Percentiles rank a stretch among this genome's conserved stretches.
Conservation (phyloP, 371 early-diverging fungal genomes). For the Apophysomyces ossiformis region DNA sequence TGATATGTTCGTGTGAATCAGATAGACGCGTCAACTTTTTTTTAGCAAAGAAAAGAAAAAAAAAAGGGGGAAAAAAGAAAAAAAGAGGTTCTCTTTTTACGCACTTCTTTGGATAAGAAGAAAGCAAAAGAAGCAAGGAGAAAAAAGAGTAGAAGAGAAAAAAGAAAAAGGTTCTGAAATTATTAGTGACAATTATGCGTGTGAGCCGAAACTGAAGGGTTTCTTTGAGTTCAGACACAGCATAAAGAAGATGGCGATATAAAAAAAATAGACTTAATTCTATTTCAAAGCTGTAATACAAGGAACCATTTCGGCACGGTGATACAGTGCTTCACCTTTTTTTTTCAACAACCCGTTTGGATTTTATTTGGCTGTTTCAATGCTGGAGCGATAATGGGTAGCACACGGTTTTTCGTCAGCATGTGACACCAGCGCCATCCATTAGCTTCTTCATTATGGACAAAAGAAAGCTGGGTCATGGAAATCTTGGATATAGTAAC, state of each 20-base stretch:
- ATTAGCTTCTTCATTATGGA: neutral
- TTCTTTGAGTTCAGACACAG: slow-evolving; percentile 11
- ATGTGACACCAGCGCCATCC: slow-evolving; percentile 1
- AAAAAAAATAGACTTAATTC: slow-evolving; percentile 9
- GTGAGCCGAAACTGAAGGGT: slow-evolving; percentile 7
- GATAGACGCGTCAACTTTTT: neutral
- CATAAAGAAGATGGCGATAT: slow-evolving; percentile 11
- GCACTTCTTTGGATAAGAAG: slow-evolving; percentile 5
- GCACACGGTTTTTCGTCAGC: neutral
- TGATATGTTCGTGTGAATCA: neutral
- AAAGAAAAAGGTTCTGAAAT: neutral
- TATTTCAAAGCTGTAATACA: slow-evolving; percentile 8
- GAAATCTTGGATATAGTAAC: neutral
- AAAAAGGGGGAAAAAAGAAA: neutral
- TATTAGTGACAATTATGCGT: slow-evolving; percentile 1
- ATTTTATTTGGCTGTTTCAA: neutral
- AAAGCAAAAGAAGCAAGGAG: slow-evolving; percentile 10
- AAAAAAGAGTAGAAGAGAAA: neutral
- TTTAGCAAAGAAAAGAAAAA: neutral
- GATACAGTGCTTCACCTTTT: slow-evolving; percentile 5
- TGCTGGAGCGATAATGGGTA: neutral
- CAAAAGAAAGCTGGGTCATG: neutral
- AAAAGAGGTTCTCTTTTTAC: slow-evolving; percentile 1
- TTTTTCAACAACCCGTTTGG: neutral
- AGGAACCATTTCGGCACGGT: neutral